phyloP scores from a whole-genome alignment of 2,329 filamentous ascomycete genomes.

The Rhexocercosporidium sp. region DNA sequence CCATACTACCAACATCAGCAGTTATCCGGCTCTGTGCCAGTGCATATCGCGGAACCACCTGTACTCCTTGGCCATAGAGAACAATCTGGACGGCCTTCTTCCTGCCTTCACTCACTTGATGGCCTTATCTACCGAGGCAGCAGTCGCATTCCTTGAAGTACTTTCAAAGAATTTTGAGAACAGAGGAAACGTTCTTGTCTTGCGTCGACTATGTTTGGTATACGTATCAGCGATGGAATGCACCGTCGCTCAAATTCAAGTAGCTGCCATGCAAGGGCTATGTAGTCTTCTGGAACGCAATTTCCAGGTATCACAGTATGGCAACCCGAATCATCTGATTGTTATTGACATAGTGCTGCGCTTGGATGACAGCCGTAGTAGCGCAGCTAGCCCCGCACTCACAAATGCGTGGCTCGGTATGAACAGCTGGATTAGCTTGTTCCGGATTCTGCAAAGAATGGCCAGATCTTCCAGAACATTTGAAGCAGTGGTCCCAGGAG shows the following conservation, averaged over 20 bases:
- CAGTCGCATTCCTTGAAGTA: background rate
- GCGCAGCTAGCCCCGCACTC: background rate
- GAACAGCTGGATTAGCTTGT: background rate
- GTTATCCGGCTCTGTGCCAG: background rate
- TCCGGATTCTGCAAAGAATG: background rate
- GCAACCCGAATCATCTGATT: background rate
- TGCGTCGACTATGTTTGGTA: background rate
- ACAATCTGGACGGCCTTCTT: background rate
- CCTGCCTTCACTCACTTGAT: background rate
- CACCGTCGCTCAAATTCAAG: background rate
- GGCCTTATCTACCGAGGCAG: background rate
- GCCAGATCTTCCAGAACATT: background rate
- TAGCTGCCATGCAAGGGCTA: conserved; percentile 8
- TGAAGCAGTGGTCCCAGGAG: background rate
- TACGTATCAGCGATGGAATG: background rate
- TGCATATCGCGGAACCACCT: background rate
- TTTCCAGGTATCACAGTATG: background rate
- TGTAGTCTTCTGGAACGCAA: background rate
- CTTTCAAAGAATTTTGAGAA: background rate
- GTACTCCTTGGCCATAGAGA: background rate
- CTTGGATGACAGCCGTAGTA: background rate
- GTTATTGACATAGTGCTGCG: background rate
- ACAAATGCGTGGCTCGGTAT: background rate
- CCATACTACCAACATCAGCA: background rate
- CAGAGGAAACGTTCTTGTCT: too few species aligned